Conservation (phyloP, 2,329 filamentous ascomycete species). For the Thielaviopsis punctulata region DNA sequence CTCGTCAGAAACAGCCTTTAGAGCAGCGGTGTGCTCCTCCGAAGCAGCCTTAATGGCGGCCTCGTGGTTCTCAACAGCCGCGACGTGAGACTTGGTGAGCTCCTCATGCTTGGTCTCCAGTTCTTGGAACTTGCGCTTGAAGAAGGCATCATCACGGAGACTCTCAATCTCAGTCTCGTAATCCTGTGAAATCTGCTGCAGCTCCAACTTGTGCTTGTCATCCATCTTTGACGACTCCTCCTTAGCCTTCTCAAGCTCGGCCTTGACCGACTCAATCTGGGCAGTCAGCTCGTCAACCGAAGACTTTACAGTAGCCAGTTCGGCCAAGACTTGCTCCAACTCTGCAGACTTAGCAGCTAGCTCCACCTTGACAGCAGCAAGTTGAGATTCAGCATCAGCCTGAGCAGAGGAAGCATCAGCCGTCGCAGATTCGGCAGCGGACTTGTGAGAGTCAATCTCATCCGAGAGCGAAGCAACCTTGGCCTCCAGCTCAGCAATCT, state of each 20-base stretch:
- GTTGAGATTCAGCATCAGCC: constrained; percentile 25
- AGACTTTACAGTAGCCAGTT: constrained; percentile 29
- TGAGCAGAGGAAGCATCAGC: constrained; percentile 31
- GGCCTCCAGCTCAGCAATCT: constrained; percentile 29
- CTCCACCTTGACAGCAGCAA: constrained; percentile 25
- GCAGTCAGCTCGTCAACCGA: constrained; percentile 32
- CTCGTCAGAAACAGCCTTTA: constrained; percentile 34
- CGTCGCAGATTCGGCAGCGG: constrained; percentile 30
- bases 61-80: constrained; percentile 23
- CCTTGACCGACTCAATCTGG: constrained; percentile 28
- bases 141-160: constrained; percentile 43
- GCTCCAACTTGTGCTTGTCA: constrained; percentile 37
- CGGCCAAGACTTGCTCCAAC: constrained; percentile 23
- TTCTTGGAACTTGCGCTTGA: constrained; percentile 45
- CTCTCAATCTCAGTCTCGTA: constrained; percentile 49
- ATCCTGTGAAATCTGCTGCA: constrained; percentile 41
- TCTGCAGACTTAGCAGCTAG: constrained; percentile 4
- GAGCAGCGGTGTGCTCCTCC: constrained; percentile 27
- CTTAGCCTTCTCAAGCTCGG: constrained; percentile 27
- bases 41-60: constrained; percentile 27
- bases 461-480: constrained; percentile 32
- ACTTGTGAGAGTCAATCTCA: constrained; percentile 34
- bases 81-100: constrained; percentile 21
- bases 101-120: constrained; percentile 40
- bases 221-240: constrained; percentile 34